Conservation (phyloP, 108 stramenopile species). For the Asterionellopsis glacialis region DNA sequence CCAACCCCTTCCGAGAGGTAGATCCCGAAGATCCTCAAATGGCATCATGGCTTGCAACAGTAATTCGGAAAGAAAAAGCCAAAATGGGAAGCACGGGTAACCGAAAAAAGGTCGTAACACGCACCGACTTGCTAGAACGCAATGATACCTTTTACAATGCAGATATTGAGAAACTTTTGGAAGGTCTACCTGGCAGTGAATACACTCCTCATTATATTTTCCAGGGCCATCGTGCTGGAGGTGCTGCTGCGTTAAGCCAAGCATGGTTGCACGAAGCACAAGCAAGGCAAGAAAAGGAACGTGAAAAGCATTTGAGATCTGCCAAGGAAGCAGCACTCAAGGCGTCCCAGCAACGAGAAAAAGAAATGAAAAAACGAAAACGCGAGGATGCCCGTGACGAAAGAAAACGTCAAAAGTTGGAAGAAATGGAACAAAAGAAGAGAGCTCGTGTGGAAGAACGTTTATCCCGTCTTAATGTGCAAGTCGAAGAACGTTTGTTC, state of each 20-base stretch:
- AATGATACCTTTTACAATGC: conserved; percentile 76
- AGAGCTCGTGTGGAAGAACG: conserved; percentile 68
- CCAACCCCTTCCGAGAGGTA: conserved; percentile 58
- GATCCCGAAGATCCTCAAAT: conserved; percentile 40
- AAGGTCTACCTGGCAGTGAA: conserved; percentile 80
- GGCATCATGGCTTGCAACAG: conserved; percentile 54
- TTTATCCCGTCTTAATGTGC: conserved; percentile 48
- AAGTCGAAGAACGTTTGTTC: conserved; percentile 75
- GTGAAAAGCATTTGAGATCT: conserved; percentile 36
- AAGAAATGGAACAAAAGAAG: conserved; percentile 75
- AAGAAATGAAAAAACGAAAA: conserved; percentile 50
- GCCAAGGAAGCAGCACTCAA: conserved; percentile 32
- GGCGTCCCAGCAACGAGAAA: conserved; percentile 31
- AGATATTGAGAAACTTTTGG: conserved; percentile 66
- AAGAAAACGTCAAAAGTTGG: conserved; percentile 55
- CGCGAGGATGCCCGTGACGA: conserved; percentile 57
- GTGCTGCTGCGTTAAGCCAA: conserved; percentile 27
- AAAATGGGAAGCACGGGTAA: conserved; percentile 86
- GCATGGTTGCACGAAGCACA: conserved; percentile 62
- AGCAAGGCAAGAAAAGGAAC: conserved; percentile 31
- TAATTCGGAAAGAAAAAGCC: conserved; percentile 67
- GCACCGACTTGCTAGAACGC: conserved; percentile 60
- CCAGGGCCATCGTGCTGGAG: conserved; percentile 43
- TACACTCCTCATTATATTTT: conserved; percentile 58
- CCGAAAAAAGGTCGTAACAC: conserved; percentile 69